Base-by-base conservation (phyloP, 2,329 filamentous ascomycete species). In the Ophiostoma pallidulum region DNA sequence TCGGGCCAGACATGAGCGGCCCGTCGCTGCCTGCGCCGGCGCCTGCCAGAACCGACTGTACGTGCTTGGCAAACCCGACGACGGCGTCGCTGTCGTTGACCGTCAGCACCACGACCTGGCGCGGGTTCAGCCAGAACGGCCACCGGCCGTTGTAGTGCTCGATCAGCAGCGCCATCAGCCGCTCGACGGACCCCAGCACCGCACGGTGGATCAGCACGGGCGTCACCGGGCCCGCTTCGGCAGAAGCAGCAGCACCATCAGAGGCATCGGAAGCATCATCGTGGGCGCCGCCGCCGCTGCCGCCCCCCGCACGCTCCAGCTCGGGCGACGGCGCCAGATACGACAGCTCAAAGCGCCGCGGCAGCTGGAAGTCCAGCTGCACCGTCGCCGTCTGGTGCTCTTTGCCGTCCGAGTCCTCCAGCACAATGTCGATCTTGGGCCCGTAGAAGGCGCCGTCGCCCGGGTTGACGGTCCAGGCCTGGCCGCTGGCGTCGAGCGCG, bases 391-490 rank as follows among this genome's bases (percentile, higher is more conserved):
- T 86, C 61, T 94, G 88, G 60, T 94, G 88, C 58, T 89, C 85
- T 60, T 91, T 94, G 8, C 86, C 86, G 58, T 86, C 77, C 1
- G 83, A 82, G 60, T 94, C 88, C 51, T 76, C 78, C 39, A 94
- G 66, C 33, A 94, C 79, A 38, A 94, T 85, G 59, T 94, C 88
- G 54, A 94, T 94, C 67, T 94, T 94, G 28, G 89, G 88, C 0
- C 89, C 88, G 59, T 94, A 94, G 60, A 94, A 94, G 4, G 88
- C 88, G 13, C 89, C 88, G 51, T 94, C 88, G 10, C 86, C 87
- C 57, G 83, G 75, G 53, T 89, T 91, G 49, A 91, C 56, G 2
- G 74, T 75, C 85, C 86, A 94, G 31, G 75, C 66, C 56, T 79
- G 76, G 9, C 81, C 82, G 13, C 74, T 80, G 22, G 67, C 72